Conservation (phyloP, 2,329 filamentous ascomycete species). For the Orbilia oligospora region DNA sequence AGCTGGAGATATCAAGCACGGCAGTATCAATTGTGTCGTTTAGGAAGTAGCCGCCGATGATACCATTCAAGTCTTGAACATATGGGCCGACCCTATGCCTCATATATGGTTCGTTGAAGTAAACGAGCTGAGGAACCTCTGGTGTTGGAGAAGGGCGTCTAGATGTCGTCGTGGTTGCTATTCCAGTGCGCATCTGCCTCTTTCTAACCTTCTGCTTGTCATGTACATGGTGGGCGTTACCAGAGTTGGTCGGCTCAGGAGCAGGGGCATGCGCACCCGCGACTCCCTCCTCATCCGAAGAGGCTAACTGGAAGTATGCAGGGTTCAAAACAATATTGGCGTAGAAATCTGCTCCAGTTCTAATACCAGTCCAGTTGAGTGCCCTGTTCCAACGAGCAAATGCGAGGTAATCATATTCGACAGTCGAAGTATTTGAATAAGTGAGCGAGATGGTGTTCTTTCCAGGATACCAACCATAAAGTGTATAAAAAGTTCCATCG, state of each 20-base stretch:
- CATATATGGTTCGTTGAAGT: slow-evolving; percentile 54
- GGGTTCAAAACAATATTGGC: slow-evolving; percentile 44
- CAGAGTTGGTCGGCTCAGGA: slow-evolving; percentile 2
- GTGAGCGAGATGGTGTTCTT: slow-evolving; percentile 53
- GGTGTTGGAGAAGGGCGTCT: background rate
- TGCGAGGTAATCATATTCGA: slow-evolving; percentile 36
- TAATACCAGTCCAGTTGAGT: slow-evolving; percentile 53
- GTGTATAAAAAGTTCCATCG: slow-evolving; percentile 40
- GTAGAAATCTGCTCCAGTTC: slow-evolving; percentile 48
- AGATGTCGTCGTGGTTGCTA: slow-evolving; percentile 9
- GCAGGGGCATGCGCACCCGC: background rate
- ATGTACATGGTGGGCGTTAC: slow-evolving; percentile 18
- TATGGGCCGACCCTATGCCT: slow-evolving; percentile 42
- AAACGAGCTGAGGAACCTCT: slow-evolving; percentile 21
- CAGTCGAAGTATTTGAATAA: slow-evolving; percentile 45
- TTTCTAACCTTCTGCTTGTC: slow-evolving; percentile 13
- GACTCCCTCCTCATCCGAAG: background rate
- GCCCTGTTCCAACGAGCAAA: slow-evolving; percentile 35
- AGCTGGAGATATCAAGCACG: slow-evolving; percentile 54
- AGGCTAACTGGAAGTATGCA: slow-evolving; percentile 15
- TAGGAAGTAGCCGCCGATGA: slow-evolving; percentile 50
- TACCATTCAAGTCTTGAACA: slow-evolving; percentile 50
- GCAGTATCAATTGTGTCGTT: slow-evolving; percentile 49
- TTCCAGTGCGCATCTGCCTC: slow-evolving; percentile 10
- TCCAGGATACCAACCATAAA: slow-evolving; percentile 53